A percentile compares a stretch with the other conserved stretches of the same genome.
Conservation (phyloP, 2,329 filamentous ascomycete genomes). For the Fonsecaea erecta region DNA sequence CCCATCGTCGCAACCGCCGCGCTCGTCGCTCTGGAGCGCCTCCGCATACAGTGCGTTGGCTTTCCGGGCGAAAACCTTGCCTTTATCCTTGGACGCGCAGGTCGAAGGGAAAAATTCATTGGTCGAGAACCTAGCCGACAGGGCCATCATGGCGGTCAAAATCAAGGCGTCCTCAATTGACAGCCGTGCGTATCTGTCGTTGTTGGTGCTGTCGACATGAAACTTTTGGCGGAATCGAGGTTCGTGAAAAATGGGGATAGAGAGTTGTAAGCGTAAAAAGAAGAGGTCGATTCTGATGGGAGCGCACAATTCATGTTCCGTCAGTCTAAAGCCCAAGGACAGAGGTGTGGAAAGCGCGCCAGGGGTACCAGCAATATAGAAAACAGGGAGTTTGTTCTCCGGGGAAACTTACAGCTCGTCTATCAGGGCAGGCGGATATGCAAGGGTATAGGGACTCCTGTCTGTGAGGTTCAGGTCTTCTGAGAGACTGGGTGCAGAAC, state of each 20-base stretch:
- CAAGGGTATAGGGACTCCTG: not conserved
- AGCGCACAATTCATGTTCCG: not conserved
- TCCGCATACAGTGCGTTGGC: not conserved
- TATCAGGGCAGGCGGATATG: not conserved
- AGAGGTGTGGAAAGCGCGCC: not conserved
- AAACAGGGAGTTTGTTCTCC: not conserved
- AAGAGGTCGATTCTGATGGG: slow-evolving; percentile 3
- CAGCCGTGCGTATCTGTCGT: not conserved
- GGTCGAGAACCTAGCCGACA: slow-evolving; percentile 13
- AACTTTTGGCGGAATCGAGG: slow-evolving; percentile 7
- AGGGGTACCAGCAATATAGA: not conserved
- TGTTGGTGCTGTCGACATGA: not conserved
- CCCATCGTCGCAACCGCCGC: not conserved
- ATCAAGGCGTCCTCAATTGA: slow-evolving; percentile 6
- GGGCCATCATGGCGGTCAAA: slow-evolving; percentile 7
- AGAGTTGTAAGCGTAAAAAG: slow-evolving; percentile 5
- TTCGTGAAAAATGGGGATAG: slow-evolving; percentile 8
- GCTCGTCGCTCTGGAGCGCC: slow-evolving; percentile 3
- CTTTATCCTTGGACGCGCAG: not conserved
- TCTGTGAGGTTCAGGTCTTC: slow-evolving; percentile 2
- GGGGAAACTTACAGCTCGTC: not conserved
- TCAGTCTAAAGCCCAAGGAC: not conserved
- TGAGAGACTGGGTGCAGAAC: not conserved
- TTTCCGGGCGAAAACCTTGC: slow-evolving; percentile 5
- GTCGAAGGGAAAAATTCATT: not conserved